Percentiles rank a stretch among this genome's conserved stretches.
Evolutionary conservation across 2,329 filamentous ascomycete genomes (phyloP).

Genomic region (Pseudodiploospora longispora): DNA sequence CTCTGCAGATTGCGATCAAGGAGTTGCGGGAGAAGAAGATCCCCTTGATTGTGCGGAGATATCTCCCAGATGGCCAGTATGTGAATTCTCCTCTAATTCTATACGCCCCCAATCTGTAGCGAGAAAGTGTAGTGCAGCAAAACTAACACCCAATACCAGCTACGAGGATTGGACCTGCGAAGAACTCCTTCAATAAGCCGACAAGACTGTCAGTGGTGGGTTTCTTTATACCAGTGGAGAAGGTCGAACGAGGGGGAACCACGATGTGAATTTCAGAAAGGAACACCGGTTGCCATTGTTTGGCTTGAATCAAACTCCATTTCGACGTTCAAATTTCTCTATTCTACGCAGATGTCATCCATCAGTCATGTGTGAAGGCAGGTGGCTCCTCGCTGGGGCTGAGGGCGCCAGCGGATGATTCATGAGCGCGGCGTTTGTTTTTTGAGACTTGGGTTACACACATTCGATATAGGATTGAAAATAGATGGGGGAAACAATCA

Average conservation of each 20-base stretch:
- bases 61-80: constrained; percentile 93
- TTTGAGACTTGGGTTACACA: constrained; percentile 16
- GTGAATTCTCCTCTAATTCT: constrained; percentile 26
- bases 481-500: constrained; percentile 15
- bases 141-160: constrained; percentile 35
- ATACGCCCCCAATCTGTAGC: not conserved
- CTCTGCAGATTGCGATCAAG: constrained; percentile 94
- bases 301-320: too few species aligned
- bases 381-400: constrained; percentile 6
- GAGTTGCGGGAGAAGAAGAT: constrained; percentile 99
- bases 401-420: constrained; percentile 19
- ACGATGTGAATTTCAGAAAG: too few species aligned
- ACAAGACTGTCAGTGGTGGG: too few species aligned
- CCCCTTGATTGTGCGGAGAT: constrained; percentile 86
- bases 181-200: constrained; percentile 62
- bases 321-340: too few species aligned
- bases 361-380: not conserved
- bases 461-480: constrained; percentile 16
- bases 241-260: too few species aligned
- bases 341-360: not conserved
- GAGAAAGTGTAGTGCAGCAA: not conserved
- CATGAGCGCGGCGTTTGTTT: constrained; percentile 27
- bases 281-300: too few species aligned
- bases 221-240: too few species aligned
- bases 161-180: constrained; percentile 99